These are phyloP conservation scores for Nitzschia inconspicua DNA, from an alignment of 108 stramenopile genomes.

Conservation along the genomic window DNA sequence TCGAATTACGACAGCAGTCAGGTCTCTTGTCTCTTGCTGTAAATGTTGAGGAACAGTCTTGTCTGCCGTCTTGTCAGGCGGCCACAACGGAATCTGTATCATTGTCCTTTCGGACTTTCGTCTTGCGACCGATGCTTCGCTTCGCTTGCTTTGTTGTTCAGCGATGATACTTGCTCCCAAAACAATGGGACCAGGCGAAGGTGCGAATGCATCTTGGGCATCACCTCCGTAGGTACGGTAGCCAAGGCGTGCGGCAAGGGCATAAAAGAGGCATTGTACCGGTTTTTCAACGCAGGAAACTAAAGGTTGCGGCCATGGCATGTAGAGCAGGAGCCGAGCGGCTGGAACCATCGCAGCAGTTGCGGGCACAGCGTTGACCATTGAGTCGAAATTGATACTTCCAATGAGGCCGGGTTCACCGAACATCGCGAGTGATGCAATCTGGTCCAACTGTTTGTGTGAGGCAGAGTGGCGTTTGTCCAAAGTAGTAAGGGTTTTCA, in stretches of 20 bases:
- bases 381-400: constrained; percentile 7
- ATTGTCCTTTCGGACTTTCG: no score
- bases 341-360: constrained; percentile 25
- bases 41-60: no score
- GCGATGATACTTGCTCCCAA: no score
- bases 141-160: no score
- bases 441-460: constrained; percentile 28
- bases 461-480: constrained; percentile 13
- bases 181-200: constrained; percentile 26
- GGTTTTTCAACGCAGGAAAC: constrained; percentile 32
- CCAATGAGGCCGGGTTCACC: constrained; percentile 23
- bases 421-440: constrained; percentile 1
- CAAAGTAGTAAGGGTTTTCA: constrained; percentile 17
- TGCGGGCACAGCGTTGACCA: constrained; percentile 11
- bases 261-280: constrained; percentile 20
- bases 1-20: no score
- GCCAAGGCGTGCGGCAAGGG: constrained; percentile 18
- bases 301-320: constrained; percentile 8
- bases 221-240: constrained; percentile 19
- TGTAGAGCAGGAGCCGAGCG: constrained; percentile 22
- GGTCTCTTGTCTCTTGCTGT: no score
- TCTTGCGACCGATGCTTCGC: no score
- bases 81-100: no score
- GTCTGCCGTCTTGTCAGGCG: no score
- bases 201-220: constrained; percentile 36